Base-by-base conservation (phyloP, 805 yeast genomes). In the Candida glaebosa region DNA sequence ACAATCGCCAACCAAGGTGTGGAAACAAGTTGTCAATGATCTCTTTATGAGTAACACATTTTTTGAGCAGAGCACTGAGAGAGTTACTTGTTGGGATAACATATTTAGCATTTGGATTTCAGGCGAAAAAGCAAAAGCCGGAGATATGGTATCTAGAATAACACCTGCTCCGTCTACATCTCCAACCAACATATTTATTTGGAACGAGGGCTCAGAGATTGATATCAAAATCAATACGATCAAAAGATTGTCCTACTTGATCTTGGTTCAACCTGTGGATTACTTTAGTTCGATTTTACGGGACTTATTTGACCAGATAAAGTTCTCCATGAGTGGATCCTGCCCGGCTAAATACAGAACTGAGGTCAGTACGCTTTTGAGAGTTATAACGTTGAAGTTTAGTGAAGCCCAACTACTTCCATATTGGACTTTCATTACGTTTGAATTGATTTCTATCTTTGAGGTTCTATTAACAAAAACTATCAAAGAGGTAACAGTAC, bases 21-120 rank as follows among this genome's bases (percentile, higher is more conserved):
- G 96, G 95, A 84, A 76, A 51, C 56, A 71, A 2, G 45, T 80
- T 17, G 73, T 89, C 1, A 67, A 65, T 32, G 98, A 91, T 37
- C 60, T 79, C 0, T 72, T 87, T 42, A 70, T 75, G 54, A 96
- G 86, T 54, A 44, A 70, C 8, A 64, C 65, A 16, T 80, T 87
- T 50, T 81, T 88, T 52, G 54, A 52, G 2, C 52, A 67, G 25
- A 53, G 53, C 3, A 10, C 45, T 51, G 4, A 38, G 47, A 36
- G 60, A 61, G 37, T 62, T 3, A 47, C 61, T 14, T 37, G 49
- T 2, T 85, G 96, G 91, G 65, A 67, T 42, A 52, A 63, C 0
- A 69, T 87, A 1, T 62, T 90, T 4, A 55, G 57, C 18, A 65
- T 67, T 9, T 91, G 96, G 96, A 70, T 82, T 3, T 61, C 67